Conservation (phyloP, 176 grass and related monocot genomes). For the barley (Hordeum vulgare) region DNA sequence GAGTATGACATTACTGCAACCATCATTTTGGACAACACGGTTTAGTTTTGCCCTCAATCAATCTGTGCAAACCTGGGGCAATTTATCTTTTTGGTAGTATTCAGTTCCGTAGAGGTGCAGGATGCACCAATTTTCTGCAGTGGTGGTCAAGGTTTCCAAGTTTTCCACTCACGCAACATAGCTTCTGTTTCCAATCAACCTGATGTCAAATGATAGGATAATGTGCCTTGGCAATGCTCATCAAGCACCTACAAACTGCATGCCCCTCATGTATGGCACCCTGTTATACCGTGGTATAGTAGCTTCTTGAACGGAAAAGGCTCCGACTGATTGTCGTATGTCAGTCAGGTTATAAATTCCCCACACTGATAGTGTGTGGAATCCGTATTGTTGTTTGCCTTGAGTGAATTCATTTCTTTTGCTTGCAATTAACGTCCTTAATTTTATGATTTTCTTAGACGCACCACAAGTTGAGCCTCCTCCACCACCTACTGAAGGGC, state of each 20-base stretch:
- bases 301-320: neutral
- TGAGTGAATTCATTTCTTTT: neutral
- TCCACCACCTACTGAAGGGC: constrained; percentile 63
- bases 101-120: neutral
- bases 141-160: neutral
- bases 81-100: neutral
- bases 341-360: neutral
- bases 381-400: neutral
- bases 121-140: neutral
- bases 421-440: neutral
- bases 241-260: neutral
- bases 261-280: neutral
- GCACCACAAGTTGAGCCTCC: constrained; percentile 57
- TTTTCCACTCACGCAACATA: neutral
- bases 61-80: neutral
- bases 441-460: constrained; percentile 16
- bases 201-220: neutral
- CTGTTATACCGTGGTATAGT: no score
- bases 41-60: neutral
- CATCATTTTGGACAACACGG: neutral
- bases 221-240: neutral
- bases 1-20: neutral
- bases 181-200: neutral
- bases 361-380: neutral
- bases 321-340: neutral